These are phyloP conservation scores for Gossypium stocksii DNA, from an alignment of 345 rosid species.

Conservation along the genomic window DNA sequence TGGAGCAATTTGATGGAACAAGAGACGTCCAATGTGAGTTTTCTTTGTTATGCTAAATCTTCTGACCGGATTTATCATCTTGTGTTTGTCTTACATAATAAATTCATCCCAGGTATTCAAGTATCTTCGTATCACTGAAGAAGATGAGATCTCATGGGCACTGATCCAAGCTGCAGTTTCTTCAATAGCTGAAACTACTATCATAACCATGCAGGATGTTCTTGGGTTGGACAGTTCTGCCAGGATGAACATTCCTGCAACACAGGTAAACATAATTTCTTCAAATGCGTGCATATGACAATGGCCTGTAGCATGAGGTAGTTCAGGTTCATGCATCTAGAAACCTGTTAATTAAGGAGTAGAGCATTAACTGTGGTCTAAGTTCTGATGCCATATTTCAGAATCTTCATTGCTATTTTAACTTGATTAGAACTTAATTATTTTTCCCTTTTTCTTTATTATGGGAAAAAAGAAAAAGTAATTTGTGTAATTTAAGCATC, in stretches of 20 bases:
- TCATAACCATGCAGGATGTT: slow-evolving; percentile 89
- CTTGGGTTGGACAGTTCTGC: slow-evolving; percentile 77
- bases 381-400: not conserved
- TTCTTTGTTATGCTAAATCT: slow-evolving; percentile 5
- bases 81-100: not conserved
- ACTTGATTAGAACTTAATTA: not conserved
- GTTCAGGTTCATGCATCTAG: not conserved
- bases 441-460: not conserved
- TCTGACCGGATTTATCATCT: not conserved
- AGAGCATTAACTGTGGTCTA: not conserved
- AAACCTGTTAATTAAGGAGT: not conserved
- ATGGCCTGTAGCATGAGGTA: not conserved
- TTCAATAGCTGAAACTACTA: slow-evolving; percentile 68
- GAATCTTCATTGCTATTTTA: not conserved
- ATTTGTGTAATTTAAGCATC: not conserved
- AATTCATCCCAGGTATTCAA: slow-evolving; percentile 46
- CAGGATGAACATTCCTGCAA: slow-evolving; percentile 90
- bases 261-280: slow-evolving; percentile 43
- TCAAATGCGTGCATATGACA: not conserved
- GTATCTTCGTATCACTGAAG: slow-evolving; percentile 54
- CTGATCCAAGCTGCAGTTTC: slow-evolving; percentile 58
- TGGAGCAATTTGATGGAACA: slow-evolving; percentile 57
- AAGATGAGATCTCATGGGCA: slow-evolving; percentile 57
- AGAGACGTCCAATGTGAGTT: slow-evolving; percentile 69
- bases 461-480: not conserved